Conservation (phyloP, 2,329 filamentous ascomycete species). For the Penicillium sp. region DNA sequence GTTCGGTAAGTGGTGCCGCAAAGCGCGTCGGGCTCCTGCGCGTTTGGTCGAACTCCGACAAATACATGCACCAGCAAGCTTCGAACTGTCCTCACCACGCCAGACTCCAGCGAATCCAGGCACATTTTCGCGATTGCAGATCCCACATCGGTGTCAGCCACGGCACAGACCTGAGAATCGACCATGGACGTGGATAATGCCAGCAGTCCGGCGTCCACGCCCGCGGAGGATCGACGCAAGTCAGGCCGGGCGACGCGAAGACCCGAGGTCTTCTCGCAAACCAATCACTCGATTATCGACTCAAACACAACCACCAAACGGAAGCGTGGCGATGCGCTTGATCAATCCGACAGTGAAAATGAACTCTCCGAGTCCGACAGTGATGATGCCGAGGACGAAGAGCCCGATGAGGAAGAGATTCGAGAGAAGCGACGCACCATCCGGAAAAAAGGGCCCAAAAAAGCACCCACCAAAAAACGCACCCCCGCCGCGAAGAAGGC, state of each 20-base stretch:
- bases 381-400: slow-evolving; percentile 32
- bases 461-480: slow-evolving; percentile 37
- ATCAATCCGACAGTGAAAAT: slow-evolving; percentile 33
- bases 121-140: slow-evolving; percentile 2
- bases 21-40: slow-evolving; percentile 20
- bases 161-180: neutral
- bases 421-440: slow-evolving; percentile 38
- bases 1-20: slow-evolving; percentile 4
- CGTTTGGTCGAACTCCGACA: slow-evolving; percentile 7
- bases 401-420: slow-evolving; percentile 47
- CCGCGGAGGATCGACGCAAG: slow-evolving; percentile 35
- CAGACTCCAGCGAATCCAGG: no score
- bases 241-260: slow-evolving; percentile 41
- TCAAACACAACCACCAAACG: slow-evolving; percentile 41
- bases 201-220: slow-evolving; percentile 14
- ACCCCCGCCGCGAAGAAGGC: slow-evolving; percentile 47
- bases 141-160: neutral
- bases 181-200: slow-evolving; percentile 20
- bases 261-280: slow-evolving; percentile 40
- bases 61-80: no score
- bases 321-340: slow-evolving; percentile 41
- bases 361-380: slow-evolving; percentile 35
- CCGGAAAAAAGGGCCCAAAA: slow-evolving; percentile 29
- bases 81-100: no score
- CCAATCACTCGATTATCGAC: slow-evolving; percentile 23